A percentile compares a stretch with the other conserved stretches of the same genome.
Conservation (phyloP, 208 protist genomes). For the Trypanosoma avium region DNA sequence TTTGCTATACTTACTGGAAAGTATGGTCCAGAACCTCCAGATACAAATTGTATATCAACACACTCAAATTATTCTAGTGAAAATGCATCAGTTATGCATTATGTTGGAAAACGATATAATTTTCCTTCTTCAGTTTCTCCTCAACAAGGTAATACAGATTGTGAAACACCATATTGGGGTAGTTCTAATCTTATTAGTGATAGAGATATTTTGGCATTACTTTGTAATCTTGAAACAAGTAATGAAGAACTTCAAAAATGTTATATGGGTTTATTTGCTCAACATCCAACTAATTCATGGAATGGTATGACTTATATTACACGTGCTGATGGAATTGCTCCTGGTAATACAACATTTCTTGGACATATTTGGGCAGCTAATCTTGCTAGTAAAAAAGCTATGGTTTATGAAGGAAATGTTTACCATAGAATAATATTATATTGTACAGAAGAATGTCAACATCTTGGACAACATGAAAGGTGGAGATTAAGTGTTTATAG, state of each 20-base stretch:
- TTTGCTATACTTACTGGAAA: constrained; percentile 74
- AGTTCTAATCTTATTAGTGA: constrained; percentile 48
- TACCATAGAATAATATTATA: constrained; percentile 62
- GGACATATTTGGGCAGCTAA: constrained; percentile 65
- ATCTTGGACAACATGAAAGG: constrained; percentile 43
- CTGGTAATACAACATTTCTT: constrained; percentile 50
- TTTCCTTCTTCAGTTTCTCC: constrained; percentile 63
- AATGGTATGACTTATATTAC: constrained; percentile 81
- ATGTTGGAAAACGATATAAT: constrained; percentile 47
- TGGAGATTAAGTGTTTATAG: constrained; percentile 69
- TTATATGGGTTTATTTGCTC: constrained; percentile 62
- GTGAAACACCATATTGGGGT: constrained; percentile 79
- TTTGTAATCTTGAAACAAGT: constrained; percentile 50
- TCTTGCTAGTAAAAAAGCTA: constrained; percentile 46
- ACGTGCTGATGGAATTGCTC: constrained; percentile 35
- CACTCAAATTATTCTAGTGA: constrained; percentile 47
- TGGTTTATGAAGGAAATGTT: constrained; percentile 53
- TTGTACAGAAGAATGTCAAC: constrained; percentile 73
- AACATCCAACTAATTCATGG: constrained; percentile 59
- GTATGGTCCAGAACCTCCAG: constrained; percentile 62
- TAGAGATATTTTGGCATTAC: constrained; percentile 51
- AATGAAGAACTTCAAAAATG: constrained; percentile 74
- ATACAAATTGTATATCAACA: background rate
- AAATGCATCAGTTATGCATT: constrained; percentile 52
- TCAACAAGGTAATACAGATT: constrained; percentile 71